A percentile compares a stretch with the other conserved stretches of the same genome.
Evolutionary conservation across 306 rosid species (phyloP).

Genomic region (Pyrus communis): DNA sequence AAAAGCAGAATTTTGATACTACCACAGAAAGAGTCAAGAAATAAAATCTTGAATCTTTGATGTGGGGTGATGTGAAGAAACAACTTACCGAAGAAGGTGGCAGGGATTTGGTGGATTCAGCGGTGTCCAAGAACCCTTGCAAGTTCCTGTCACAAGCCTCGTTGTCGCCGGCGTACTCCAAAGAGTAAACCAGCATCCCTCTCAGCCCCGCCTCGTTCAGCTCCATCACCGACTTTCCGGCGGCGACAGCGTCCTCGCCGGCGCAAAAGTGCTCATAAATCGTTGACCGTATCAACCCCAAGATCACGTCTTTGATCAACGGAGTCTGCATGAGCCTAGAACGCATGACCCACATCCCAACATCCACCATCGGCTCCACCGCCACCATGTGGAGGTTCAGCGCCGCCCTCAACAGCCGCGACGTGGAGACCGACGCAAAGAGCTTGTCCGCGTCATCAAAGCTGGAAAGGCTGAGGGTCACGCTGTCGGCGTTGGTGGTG

Average conservation of each 20-base stretch:
- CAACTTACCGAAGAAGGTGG: slow-evolving; percentile 69
- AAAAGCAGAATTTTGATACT: background rate
- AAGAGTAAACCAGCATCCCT: slow-evolving; percentile 72
- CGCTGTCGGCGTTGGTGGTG: slow-evolving; percentile 7
- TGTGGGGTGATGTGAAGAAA: background rate
- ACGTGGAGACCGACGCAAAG: slow-evolving; percentile 39
- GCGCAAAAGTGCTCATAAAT: slow-evolving; percentile 75
- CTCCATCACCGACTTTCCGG: slow-evolving; percentile 27
- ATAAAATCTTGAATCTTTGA: background rate
- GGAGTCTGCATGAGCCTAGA: slow-evolving; percentile 51
- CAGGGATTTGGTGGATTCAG: slow-evolving; percentile 49
- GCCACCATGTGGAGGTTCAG: slow-evolving; percentile 71
- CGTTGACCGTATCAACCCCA: slow-evolving; percentile 23
- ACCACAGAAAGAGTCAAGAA: background rate
- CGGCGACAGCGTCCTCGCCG: slow-evolving; percentile 54
- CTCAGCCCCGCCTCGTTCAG: slow-evolving; percentile 52
- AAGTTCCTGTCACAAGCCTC: slow-evolving; percentile 54
- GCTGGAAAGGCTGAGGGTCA: slow-evolving; percentile 12
- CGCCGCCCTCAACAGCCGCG: slow-evolving; percentile 45
- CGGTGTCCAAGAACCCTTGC: slow-evolving; percentile 47
- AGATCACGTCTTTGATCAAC: background rate
- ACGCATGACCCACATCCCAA: slow-evolving; percentile 66
- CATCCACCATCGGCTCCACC: slow-evolving; percentile 61
- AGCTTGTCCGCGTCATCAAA: slow-evolving; percentile 38
- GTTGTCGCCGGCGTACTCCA: slow-evolving; percentile 64